Conservation (phyloP, 2,329 filamentous ascomycete species). For the Aspergillus fructus region DNA sequence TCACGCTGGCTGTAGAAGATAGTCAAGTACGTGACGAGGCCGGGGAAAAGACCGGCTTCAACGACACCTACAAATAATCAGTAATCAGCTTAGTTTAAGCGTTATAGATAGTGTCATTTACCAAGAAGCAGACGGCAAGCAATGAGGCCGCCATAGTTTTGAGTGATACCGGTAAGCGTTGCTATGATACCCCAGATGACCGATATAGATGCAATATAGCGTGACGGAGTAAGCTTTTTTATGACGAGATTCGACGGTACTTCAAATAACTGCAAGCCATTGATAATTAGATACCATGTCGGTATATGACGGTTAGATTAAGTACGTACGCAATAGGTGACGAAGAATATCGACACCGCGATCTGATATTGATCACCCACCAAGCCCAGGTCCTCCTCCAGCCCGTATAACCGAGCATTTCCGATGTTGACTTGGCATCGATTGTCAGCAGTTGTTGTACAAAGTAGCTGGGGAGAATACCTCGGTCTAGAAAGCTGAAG, state of each 20-base stretch:
- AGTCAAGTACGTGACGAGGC: conserved; percentile 67
- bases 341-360: conserved; percentile 65
- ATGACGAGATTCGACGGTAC: conserved; percentile 65
- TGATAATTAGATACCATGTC: conserved; percentile 8
- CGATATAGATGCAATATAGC: conserved; percentile 57
- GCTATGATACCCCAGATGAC: conserved; percentile 57
- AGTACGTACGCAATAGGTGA: conserved; percentile 56
- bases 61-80: conserved; percentile 51
- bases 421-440: conserved; percentile 63
- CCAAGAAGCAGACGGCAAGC: conserved; percentile 65
- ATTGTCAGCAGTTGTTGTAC: conserved; percentile 12
- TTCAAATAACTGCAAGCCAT: conserved; percentile 50
- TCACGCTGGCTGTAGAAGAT: conserved; percentile 75
- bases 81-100: not conserved
- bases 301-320: not conserved
- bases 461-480: conserved; percentile 12
- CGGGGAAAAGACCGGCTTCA: conserved; percentile 70
- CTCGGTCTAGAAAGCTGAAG: conserved; percentile 71
- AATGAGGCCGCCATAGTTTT: conserved; percentile 65
- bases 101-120: not conserved
- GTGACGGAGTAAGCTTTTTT: conserved; percentile 61
- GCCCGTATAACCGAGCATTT: conserved; percentile 64
- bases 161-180: conserved; percentile 61
- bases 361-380: conserved; percentile 68
- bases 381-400: conserved; percentile 64